Conservation (phyloP, 2,329 filamentous ascomycete genomes). For the Penicillium sp. region DNA sequence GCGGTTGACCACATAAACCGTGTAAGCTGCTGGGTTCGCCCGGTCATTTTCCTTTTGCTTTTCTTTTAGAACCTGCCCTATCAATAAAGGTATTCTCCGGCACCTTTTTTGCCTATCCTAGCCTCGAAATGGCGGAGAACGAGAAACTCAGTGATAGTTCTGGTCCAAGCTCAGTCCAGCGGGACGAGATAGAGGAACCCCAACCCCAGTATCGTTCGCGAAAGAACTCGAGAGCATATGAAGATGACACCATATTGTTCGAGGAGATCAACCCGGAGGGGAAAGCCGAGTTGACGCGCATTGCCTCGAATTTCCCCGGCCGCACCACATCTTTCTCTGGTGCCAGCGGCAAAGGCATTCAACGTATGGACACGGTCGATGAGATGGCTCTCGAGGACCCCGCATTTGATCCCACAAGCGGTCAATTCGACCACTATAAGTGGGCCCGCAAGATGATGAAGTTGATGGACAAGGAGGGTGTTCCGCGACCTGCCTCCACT, state of each 20-base stretch:
- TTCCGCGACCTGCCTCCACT: conserved; percentile 56
- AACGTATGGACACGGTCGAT: conserved; percentile 40
- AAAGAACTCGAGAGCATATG: conserved; percentile 19
- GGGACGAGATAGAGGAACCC: conserved; percentile 18
- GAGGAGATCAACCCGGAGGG: conserved; percentile 34
- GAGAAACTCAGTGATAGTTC: conserved; percentile 14
- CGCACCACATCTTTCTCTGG: conserved; percentile 26
- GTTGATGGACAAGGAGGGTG: conserved; percentile 60
- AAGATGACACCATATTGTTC: conserved; percentile 29
- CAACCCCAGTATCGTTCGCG: conserved; percentile 21
- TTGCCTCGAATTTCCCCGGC: conserved; percentile 36
- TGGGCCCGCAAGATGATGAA: conserved; percentile 57
- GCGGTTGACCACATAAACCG: not conserved
- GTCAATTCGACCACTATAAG: conserved; percentile 60
- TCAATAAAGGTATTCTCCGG: not conserved
- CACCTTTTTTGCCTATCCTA: not conserved
- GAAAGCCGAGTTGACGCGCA: conserved; percentile 32
- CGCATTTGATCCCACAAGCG: conserved; percentile 57
- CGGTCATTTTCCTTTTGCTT: not conserved
- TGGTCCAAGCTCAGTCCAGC: conserved; percentile 21
- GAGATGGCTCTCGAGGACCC: conserved; percentile 53
- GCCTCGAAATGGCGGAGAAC: conserved; percentile 18
- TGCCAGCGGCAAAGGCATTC: conserved; percentile 25
- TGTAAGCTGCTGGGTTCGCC: not conserved
- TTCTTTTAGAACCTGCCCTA: not conserved